phyloP scores from a whole-genome alignment of 2,329 filamentous ascomycete species.

The Massarina eburnea region DNA sequence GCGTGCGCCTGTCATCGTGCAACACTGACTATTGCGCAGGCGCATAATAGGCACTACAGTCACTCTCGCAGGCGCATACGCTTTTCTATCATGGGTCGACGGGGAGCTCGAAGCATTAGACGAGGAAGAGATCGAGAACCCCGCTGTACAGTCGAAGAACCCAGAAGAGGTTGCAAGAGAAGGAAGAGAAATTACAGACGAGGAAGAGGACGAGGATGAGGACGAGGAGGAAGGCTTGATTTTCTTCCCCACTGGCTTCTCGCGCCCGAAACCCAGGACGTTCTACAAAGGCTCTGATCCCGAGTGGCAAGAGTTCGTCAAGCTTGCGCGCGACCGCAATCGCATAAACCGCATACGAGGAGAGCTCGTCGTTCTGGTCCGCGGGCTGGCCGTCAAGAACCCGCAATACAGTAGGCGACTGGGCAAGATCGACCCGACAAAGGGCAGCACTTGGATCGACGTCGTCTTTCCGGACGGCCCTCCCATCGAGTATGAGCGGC shows the following conservation, averaged over 20 bases:
- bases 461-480: constrained; percentile 52
- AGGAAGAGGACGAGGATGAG: constrained; percentile 25
- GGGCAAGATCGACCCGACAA: constrained; percentile 43
- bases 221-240: constrained; percentile 34
- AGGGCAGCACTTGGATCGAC: constrained; percentile 52
- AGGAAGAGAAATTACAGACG: constrained; percentile 15
- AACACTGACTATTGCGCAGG: constrained; percentile 15
- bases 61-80: constrained; percentile 20
- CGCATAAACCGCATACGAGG: constrained; percentile 44
- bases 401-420: constrained; percentile 32
- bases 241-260: constrained; percentile 54
- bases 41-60: constrained; percentile 27
- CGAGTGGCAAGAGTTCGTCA: constrained; percentile 56
- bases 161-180: not conserved
- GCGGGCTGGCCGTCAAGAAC: constrained; percentile 28
- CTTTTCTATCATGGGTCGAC: constrained; percentile 24
- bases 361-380: constrained; percentile 43
- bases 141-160: not conserved
- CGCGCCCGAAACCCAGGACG: constrained; percentile 43
- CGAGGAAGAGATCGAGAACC: constrained; percentile 6
- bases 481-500: constrained; percentile 51
- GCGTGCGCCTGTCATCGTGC: constrained; percentile 5
- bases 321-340: constrained; percentile 46
- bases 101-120: constrained; percentile 20
- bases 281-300: constrained; percentile 56